These are phyloP conservation scores for Teunomyces kruisii DNA, from an alignment of 805 yeast species.

Conservation along the genomic window DNA sequence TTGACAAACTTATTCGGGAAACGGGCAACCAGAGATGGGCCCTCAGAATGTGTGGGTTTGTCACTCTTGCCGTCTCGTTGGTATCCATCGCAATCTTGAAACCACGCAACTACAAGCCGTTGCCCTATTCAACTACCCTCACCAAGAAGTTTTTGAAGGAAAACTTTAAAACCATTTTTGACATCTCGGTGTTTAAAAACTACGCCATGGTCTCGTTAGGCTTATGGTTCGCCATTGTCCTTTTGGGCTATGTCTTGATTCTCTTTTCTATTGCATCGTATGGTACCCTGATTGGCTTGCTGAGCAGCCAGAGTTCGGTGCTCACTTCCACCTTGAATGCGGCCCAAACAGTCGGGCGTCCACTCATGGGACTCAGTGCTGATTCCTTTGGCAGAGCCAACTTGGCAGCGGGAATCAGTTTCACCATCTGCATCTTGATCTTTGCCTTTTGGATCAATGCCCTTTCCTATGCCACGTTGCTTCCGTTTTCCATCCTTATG, in stretches of 20 bases:
- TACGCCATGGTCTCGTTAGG: conserved; percentile 23
- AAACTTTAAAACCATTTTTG: conserved; percentile 36
- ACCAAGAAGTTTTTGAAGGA: conserved; percentile 16
- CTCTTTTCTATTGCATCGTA: conserved; percentile 40
- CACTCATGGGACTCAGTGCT: conserved; percentile 46
- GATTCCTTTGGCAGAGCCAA: conserved; percentile 51
- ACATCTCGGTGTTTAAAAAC: conserved; percentile 24
- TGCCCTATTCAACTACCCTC: conserved; percentile 22
- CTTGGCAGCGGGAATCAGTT: conserved; percentile 19
- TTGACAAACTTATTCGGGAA: conserved; percentile 36
- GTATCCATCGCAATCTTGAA: conserved; percentile 44
- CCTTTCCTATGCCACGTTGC: conserved; percentile 26
- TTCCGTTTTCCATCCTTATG: conserved; percentile 27
- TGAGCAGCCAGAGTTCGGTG: conserved; percentile 28
- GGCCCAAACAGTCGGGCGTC: conserved; percentile 50
- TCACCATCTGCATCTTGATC: conserved; percentile 23
- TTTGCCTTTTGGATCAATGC: conserved; percentile 43
- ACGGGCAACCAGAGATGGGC: conserved; percentile 49
- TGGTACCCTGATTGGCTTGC: conserved; percentile 45
- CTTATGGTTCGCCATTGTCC: conserved; percentile 36
- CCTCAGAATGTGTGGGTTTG: conserved; percentile 37
- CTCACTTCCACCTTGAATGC: conserved; percentile 40
- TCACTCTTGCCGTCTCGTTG: conserved; percentile 28
- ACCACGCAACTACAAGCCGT: conserved; percentile 40
- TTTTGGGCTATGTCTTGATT: conserved; percentile 38